phyloP scores from a whole-genome alignment of 257 asterid genomes.

The Forsythia suspensa region DNA sequence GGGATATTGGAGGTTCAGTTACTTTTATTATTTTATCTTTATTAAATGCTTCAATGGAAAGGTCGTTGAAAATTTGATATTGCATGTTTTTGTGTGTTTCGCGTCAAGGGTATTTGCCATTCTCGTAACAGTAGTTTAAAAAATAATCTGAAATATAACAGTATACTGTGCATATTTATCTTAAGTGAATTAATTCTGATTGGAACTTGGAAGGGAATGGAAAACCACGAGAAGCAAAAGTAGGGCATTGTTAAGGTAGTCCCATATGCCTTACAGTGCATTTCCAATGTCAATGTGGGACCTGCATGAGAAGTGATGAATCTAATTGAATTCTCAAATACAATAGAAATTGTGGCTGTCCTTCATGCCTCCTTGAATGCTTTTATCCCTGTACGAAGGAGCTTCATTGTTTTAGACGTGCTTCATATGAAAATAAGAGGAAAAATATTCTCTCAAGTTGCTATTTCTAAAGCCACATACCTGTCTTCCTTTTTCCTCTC shows the following conservation, averaged over 20 bases:
- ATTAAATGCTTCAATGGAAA: not conserved
- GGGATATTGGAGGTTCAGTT: slow-evolving; percentile 80
- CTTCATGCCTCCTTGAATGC: not conserved
- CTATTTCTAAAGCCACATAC: not conserved
- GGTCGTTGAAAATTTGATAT: not conserved
- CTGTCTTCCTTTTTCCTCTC: not conserved
- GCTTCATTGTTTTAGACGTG: not conserved
- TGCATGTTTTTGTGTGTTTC: not conserved
- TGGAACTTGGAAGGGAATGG: not conserved
- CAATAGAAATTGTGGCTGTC: not conserved
- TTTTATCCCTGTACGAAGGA: not conserved
- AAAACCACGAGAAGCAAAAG: not conserved
- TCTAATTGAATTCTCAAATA: not conserved
- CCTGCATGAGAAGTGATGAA: not conserved
- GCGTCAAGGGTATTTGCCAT: not conserved
- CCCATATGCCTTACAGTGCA: not conserved
- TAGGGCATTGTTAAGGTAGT: not conserved
- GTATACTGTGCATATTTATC: not conserved
- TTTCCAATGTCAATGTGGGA: not conserved
- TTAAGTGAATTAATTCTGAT: slow-evolving; percentile 1
- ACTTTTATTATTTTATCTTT: slow-evolving; percentile 3
- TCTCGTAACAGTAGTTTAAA: not conserved
- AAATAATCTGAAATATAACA: not conserved
- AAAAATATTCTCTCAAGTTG: not conserved
- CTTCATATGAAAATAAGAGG: not conserved